Evolutionary conservation across 495 filamentous ascomycete genomes (phyloP).

Genomic region (Aspergillus carlsbadensis): DNA sequence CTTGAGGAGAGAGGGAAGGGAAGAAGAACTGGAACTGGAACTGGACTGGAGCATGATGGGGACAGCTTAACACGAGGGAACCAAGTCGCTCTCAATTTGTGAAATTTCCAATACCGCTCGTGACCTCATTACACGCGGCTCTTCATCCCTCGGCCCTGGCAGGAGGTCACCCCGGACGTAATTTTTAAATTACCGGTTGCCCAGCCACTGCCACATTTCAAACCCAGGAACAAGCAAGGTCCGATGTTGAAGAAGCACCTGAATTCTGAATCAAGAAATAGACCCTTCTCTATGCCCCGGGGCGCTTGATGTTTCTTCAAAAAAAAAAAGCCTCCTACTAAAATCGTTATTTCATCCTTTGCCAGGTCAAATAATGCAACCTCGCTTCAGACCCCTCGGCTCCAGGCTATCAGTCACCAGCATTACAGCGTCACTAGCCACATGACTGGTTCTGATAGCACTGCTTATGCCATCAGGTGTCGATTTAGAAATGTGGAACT

Average conservation of each 20-base stretch:
- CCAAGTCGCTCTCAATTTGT: background rate
- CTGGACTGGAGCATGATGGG: background rate
- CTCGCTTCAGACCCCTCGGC: background rate
- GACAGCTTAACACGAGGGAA: conserved; percentile 12
- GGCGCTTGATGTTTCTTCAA: no score
- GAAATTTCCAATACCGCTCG: conserved; percentile 9
- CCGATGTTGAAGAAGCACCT: background rate
- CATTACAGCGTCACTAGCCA: background rate
- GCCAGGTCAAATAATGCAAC: background rate
- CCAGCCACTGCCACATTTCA: background rate
- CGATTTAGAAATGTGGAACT: no score
- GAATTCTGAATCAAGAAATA: background rate
- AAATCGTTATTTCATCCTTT: no score
- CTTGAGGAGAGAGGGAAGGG: conserved; percentile 5
- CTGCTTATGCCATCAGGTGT: no score
- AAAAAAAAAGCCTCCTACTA: no score
- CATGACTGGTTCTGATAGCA: no score
- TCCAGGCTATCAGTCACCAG: background rate
- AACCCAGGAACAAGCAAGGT: background rate
- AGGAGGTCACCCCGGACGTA: background rate
- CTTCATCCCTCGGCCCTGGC: conserved; percentile 1
- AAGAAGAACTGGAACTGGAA: conserved; percentile 6
- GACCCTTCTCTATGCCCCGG: no score
- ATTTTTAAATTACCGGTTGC: background rate
- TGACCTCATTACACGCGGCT: conserved; percentile 18